These are phyloP conservation scores for Elaeis guineensis DNA, from an alignment of 176 grass and related monocot species.

Conservation along the genomic window DNA sequence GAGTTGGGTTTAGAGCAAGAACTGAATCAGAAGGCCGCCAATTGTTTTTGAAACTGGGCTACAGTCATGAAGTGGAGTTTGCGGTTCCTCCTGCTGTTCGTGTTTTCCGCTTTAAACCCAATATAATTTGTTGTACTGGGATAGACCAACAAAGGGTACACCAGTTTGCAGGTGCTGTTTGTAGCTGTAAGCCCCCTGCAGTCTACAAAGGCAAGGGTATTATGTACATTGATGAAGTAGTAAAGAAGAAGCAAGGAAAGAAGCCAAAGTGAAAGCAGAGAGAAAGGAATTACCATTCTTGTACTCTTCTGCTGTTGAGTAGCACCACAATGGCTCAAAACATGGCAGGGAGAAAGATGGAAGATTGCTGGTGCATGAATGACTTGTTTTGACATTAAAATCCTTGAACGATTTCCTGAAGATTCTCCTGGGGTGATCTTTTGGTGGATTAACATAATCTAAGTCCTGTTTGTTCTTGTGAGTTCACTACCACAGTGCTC, in stretches of 20 bases:
- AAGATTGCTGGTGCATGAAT: too few species aligned
- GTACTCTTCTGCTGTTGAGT: too few species aligned
- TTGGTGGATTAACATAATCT: too few species aligned
- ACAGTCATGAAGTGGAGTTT: slow-evolving; percentile 63
- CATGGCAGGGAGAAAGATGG: too few species aligned
- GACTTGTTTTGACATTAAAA: too few species aligned
- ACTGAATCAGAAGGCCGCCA: slow-evolving; percentile 46
- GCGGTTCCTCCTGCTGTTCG: slow-evolving; percentile 49
- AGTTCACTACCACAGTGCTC: too few species aligned
- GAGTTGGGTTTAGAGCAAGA: slow-evolving; percentile 56
- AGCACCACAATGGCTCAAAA: too few species aligned
- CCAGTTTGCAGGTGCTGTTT: slow-evolving; percentile 48
- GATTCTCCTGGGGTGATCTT: too few species aligned
- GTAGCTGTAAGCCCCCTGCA: slow-evolving; percentile 47
- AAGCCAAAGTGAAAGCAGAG: slow-evolving; percentile 30
- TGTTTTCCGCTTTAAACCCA: slow-evolving; percentile 64
- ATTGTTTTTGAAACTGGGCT: slow-evolving; percentile 69
- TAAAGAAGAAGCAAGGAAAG: slow-evolving; percentile 61
- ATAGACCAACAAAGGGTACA: slow-evolving; percentile 44
- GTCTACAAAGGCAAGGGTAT: slow-evolving; percentile 66
- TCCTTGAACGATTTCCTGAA: too few species aligned
- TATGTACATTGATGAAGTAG: slow-evolving; percentile 56
- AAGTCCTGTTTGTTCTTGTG: too few species aligned
- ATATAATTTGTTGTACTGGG: slow-evolving; percentile 48
- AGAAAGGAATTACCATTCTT: too few species aligned